Evolutionary conservation across 2,329 filamentous ascomycete species (phyloP).

Genomic region (Penicillium nordicum): DNA sequence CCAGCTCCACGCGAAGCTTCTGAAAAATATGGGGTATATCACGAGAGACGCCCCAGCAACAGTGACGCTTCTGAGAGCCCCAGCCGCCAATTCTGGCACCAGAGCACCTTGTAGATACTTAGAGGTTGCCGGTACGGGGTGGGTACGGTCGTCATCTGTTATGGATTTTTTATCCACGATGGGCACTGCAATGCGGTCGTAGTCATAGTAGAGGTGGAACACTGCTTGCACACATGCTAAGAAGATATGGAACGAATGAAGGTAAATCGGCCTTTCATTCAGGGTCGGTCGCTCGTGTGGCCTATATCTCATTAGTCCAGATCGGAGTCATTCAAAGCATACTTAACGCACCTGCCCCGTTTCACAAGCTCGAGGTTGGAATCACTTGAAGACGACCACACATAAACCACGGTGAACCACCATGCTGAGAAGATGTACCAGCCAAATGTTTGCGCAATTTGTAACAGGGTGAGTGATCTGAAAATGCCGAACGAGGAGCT

Average conservation of each 20-base stretch:
- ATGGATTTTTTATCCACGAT: conserved; percentile 36
- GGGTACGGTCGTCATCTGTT: conserved; percentile 35
- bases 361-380: conserved; percentile 71
- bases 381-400: conserved; percentile 62
- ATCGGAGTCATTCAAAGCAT: background rate
- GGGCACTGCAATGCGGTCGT: conserved; percentile 63
- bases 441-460: conserved; percentile 65
- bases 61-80: conserved; percentile 38
- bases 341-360: conserved; percentile 56
- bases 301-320: conserved; percentile 24
- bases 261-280: conserved; percentile 82
- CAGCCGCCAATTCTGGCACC: conserved; percentile 29
- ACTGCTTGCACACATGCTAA: conserved; percentile 68
- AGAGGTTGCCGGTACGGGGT: conserved; percentile 36
- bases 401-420: conserved; percentile 76
- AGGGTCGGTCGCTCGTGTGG: conserved; percentile 66
- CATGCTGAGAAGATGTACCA: conserved; percentile 77
- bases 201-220: conserved; percentile 68
- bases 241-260: conserved; percentile 66
- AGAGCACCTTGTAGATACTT: conserved; percentile 39
- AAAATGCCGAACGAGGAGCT: conserved; percentile 65
- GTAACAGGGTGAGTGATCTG: conserved; percentile 53
- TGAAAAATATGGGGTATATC: conserved; percentile 62
- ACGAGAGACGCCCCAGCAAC: conserved; percentile 49
- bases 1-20: conserved; percentile 64